These are phyloP conservation scores for Haberlea rhodopensis DNA, from an alignment of 257 asterid species.

Conservation along the genomic window DNA sequence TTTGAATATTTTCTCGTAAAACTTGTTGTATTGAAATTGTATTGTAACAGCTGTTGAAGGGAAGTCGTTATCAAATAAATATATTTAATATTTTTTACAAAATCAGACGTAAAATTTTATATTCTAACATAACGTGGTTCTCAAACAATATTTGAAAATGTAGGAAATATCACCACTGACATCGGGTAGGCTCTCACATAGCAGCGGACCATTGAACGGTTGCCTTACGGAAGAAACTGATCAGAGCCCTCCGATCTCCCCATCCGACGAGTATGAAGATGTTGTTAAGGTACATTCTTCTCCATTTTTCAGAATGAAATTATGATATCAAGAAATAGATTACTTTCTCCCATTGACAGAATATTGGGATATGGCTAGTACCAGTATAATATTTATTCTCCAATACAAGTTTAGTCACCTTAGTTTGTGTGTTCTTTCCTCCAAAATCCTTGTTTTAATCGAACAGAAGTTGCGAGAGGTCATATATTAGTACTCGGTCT, in stretches of 20 bases:
- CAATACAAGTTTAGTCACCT: background rate
- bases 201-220: slow-evolving; percentile 89
- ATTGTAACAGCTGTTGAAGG: too few relatives aligned
- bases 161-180: slow-evolving; percentile 95
- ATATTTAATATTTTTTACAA: too few relatives aligned
- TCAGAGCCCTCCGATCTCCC: slow-evolving; percentile 78
- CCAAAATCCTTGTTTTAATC: background rate
- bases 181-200: slow-evolving; percentile 96
- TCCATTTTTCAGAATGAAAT: background rate
- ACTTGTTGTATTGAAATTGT: too few relatives aligned
- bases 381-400: too few relatives aligned
- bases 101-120: too few relatives aligned
- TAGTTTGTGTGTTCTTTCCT: background rate
- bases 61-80: too few relatives aligned
- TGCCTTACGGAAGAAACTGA: slow-evolving; percentile 81
- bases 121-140: too few relatives aligned
- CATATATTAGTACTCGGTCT: background rate
- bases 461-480: background rate
- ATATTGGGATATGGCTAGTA: background rate
- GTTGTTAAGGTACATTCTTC: slow-evolving; percentile 66
- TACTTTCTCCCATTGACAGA: background rate
- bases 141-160: slow-evolving; percentile 17
- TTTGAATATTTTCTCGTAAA: background rate
- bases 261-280: slow-evolving; percentile 87
- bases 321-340: background rate